Conservation (phyloP, 2,329 filamentous ascomycete species). For the Elsinoe batatas region DNA sequence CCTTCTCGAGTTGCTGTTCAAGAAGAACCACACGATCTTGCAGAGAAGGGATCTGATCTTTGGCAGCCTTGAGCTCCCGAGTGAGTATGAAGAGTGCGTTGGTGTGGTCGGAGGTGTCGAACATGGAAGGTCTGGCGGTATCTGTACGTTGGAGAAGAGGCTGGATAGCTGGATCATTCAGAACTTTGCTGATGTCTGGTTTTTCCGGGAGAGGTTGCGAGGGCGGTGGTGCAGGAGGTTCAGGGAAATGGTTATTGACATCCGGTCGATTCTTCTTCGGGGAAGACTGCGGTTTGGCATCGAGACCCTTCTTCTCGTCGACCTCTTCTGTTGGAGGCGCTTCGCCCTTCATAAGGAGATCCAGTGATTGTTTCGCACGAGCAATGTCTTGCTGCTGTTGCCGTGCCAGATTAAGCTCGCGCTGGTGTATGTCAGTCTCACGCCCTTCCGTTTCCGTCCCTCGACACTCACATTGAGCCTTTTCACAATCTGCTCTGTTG, state of each 20-base stretch:
- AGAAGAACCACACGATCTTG: slow-evolving; percentile 68
- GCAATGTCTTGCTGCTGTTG: slow-evolving; percentile 79
- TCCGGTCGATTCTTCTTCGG: slow-evolving; percentile 58
- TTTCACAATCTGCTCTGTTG: slow-evolving; percentile 90
- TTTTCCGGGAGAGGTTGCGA: slow-evolving; percentile 91
- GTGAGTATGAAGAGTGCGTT: slow-evolving; percentile 76
- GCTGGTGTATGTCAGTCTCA: slow-evolving; percentile 41
- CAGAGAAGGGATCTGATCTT: slow-evolving; percentile 79
- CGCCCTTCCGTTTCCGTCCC: background rate
- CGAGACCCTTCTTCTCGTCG: slow-evolving; percentile 35
- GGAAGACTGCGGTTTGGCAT: slow-evolving; percentile 33
- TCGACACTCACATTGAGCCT: slow-evolving; percentile 58
- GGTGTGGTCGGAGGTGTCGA: slow-evolving; percentile 48
- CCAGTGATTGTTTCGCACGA: slow-evolving; percentile 72
- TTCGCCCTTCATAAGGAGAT: slow-evolving; percentile 64
- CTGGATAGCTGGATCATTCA: slow-evolving; percentile 36
- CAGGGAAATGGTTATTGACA: slow-evolving; percentile 78
- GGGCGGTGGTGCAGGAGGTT: slow-evolving; percentile 85
- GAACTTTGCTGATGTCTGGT: slow-evolving; percentile 55
- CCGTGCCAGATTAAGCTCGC: slow-evolving; percentile 81
- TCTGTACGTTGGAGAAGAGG: slow-evolving; percentile 64
- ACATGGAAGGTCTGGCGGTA: slow-evolving; percentile 57
- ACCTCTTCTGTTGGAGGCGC: slow-evolving; percentile 34
- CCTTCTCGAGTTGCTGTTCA: slow-evolving; percentile 66
- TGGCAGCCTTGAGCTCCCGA: slow-evolving; percentile 73